These are phyloP conservation scores for Musa schizocarpa DNA, from an alignment of 176 grass and related monocot species.

Conservation along the genomic window DNA sequence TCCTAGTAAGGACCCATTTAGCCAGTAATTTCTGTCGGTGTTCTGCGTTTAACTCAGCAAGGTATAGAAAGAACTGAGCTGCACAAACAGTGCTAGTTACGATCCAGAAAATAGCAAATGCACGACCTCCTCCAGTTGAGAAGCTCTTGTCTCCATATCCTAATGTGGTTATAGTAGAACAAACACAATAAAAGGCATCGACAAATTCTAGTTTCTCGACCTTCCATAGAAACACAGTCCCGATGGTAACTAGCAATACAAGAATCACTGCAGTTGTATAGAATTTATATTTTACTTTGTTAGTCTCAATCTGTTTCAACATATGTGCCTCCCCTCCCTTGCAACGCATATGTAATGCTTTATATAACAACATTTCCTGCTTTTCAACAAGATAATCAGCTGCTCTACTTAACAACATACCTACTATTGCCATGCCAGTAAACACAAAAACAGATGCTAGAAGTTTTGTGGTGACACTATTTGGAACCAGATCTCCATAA, in stretches of 20 bases:
- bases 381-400: constrained; percentile 89
- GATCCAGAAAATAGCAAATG: constrained; percentile 87
- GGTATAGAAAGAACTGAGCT: constrained; percentile 78
- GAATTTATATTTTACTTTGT: constrained; percentile 69
- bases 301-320: constrained; percentile 43
- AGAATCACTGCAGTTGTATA: constrained; percentile 44
- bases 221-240: constrained; percentile 69
- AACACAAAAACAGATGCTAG: constrained; percentile 75
- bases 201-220: constrained; percentile 68
- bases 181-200: constrained; percentile 84
- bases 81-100: constrained; percentile 50
- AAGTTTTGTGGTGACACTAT: constrained; percentile 51
- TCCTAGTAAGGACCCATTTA: constrained; percentile 70
- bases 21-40: constrained; percentile 60
- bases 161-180: constrained; percentile 77
- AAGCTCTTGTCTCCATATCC: constrained; percentile 83
- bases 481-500: constrained; percentile 75
- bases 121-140: constrained; percentile 48
- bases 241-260: constrained; percentile 24
- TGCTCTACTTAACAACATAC: constrained; percentile 56
- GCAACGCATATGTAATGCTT: constrained; percentile 53
- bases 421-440: constrained; percentile 52
- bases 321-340: constrained; percentile 39
- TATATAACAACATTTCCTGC: constrained; percentile 71
- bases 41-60: constrained; percentile 66